phyloP scores from a whole-genome alignment of 768 basidiomycete genomes.

The Galerina sulciceps region DNA sequence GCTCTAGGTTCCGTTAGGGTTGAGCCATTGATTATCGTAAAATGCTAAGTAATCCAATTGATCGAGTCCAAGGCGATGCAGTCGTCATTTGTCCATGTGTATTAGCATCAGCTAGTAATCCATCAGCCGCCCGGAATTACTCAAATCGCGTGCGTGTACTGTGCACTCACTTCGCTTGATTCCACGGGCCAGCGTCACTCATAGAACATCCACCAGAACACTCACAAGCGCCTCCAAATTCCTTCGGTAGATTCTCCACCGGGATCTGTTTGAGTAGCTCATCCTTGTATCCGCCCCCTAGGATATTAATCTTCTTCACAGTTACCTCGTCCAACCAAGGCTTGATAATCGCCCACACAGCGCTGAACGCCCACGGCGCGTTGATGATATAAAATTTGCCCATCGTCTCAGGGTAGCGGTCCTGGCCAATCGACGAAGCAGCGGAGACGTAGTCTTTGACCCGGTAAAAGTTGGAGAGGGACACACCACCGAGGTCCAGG shows the following conservation, averaged over 20 bases:
- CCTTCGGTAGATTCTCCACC: constrained; percentile 79
- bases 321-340: constrained; percentile 96
- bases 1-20: too few relatives aligned
- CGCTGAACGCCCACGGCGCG: constrained; percentile 89
- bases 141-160: too few relatives aligned
- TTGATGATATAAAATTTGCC: constrained; percentile 99
- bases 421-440: constrained; percentile 81
- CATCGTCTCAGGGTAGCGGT: constrained; percentile 93
- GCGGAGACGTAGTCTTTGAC: constrained; percentile 91
- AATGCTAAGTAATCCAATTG: too few relatives aligned
- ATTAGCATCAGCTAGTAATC: too few relatives aligned
- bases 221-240: constrained; percentile 82
- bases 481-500: constrained; percentile 81
- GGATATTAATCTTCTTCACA: constrained; percentile 90
- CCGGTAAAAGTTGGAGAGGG: constrained; percentile 79
- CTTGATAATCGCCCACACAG: constrained; percentile 89
- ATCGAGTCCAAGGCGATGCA: too few relatives aligned
- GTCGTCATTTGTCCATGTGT: too few relatives aligned
- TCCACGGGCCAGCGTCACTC: constrained; percentile 95
- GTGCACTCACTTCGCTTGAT: constrained; percentile 24
- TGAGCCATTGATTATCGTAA: too few relatives aligned
- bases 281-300: constrained; percentile 76
- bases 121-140: neutral
- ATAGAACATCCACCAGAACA: constrained; percentile 84
- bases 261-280: constrained; percentile 83